These are phyloP conservation scores for Leccinellum rugosiceps DNA, from an alignment of 768 basidiomycete genomes.

Conservation along the genomic window DNA sequence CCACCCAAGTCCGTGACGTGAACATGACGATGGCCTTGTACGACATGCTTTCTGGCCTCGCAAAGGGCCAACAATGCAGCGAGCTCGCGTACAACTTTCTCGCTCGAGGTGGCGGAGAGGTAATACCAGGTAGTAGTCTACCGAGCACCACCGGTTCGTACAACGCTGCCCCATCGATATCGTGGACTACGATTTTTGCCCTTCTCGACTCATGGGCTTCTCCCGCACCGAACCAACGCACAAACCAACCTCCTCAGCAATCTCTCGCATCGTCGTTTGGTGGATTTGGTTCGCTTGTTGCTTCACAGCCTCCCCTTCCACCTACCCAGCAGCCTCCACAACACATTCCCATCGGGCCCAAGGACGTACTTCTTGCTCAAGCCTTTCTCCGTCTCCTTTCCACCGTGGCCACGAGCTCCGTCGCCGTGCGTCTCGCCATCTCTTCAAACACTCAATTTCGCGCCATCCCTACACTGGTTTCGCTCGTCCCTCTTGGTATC, in stretches of 20 bases:
- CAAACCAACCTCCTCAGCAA: constrained; percentile 43
- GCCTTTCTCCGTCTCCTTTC: constrained; percentile 79
- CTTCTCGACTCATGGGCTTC: constrained; percentile 73
- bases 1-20: constrained; percentile 68
- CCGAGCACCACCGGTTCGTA: constrained; percentile 36
- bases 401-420: constrained; percentile 70
- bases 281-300: constrained; percentile 28
- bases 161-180: constrained; percentile 54
- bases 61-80: constrained; percentile 81
- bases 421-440: constrained; percentile 75
- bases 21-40: constrained; percentile 78
- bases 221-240: constrained; percentile 45
- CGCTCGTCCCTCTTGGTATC: constrained; percentile 74
- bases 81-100: constrained; percentile 89
- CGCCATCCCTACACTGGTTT: constrained; percentile 75
- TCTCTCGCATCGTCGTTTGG: constrained; percentile 32
- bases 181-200: constrained; percentile 76
- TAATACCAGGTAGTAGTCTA: constrained; percentile 57
- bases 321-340: constrained; percentile 39
- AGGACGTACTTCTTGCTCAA: constrained; percentile 76
- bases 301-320: constrained; percentile 27
- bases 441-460: constrained; percentile 75
- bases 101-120: constrained; percentile 69
- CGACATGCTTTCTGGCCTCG: constrained; percentile 84
- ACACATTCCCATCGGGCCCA: constrained; percentile 50